Evolutionary conservation across 1,139 yeast species (phyloP), one percentile per base, ranked within the genome.

Genomic region (Yamadazyma kanchanaburiensis): DNA sequence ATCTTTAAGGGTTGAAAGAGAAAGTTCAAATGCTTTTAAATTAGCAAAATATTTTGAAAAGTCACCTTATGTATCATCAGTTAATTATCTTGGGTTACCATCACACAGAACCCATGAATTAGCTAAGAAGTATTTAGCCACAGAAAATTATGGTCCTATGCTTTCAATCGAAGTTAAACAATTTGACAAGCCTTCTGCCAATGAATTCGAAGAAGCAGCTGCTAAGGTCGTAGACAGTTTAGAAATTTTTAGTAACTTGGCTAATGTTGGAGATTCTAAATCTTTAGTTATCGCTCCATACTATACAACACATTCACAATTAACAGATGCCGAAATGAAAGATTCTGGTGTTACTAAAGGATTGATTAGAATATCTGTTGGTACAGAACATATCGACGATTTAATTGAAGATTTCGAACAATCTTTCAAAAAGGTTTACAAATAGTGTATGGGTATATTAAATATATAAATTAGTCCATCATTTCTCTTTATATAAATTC

Each of bases 201-300:
- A 53, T 14, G 79, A 77, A 40, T 82, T 81, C 64, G 55, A 76
- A 45, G 82, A 78, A 44, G 76, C 88, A 26, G 87, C 94, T 46
- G 89, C 89, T 29, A 72, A 68, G 47, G 85, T 88, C 39, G 96
- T 86, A 38, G 96, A 88, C 58, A 64, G 61, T 43, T 75, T 91
- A 58, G 74, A 86, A 60, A 64, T 91, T 35, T 94, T 95, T 35
- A 80, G 95, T 21, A 86, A 88, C 66, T 75, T 91, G 56, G 97
- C 98, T 35, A 91, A 91, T 51, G 96, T 91, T 36, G 97, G 98
- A 55, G 98, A 91, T 55, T 78, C 89, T 31, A 91, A 89, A 69
- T 86, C 97, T 25, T 74, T 91, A 55, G 94, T 89, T 34, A 89
- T 91, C 59, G 89, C 96, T 37, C 98, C 97, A 43, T 88, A 80